Evolutionary conservation across 371 early-diverging fungal genomes (phyloP).

Genomic region (Zopfochytrium polystomum): DNA sequence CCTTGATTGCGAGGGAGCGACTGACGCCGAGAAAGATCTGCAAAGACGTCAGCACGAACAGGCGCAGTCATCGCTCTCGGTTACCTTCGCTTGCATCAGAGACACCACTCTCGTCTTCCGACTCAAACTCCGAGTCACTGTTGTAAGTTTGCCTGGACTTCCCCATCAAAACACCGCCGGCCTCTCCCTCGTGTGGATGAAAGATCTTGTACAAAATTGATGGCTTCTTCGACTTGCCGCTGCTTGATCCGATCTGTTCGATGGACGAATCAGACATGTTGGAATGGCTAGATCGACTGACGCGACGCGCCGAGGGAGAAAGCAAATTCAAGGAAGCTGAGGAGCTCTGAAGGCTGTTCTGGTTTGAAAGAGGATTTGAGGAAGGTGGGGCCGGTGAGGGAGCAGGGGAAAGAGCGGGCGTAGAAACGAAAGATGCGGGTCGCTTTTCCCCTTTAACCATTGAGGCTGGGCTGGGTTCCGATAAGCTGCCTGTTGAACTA

Average conservation of each 20-base stretch:
- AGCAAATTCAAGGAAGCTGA: neutral
- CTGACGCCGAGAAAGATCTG: neutral
- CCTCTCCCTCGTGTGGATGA: slow-evolving; percentile 22
- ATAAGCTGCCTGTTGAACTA: too few relatives aligned
- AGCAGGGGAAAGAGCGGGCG: neutral
- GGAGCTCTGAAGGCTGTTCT: neutral
- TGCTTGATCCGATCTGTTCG: too few relatives aligned
- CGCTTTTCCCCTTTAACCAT: neutral
- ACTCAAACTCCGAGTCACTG: slow-evolving; percentile 30
- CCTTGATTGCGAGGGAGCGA: neutral
- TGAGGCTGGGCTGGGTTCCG: too few relatives aligned
- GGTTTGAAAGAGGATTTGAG: too few relatives aligned
- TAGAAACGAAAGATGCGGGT: neutral
- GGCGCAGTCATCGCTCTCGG: slow-evolving; percentile 1
- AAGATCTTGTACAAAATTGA: slow-evolving; percentile 40
- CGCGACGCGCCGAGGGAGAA: neutral
- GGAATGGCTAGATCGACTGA: neutral
- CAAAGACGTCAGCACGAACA: neutral
- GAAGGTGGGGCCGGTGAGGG: too few relatives aligned
- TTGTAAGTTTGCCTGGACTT: slow-evolving; percentile 27
- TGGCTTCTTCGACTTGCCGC: too few relatives aligned
- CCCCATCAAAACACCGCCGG: slow-evolving; percentile 15
- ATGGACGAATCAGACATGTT: slow-evolving; percentile 1
- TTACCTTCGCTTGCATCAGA: slow-evolving; percentile 19
- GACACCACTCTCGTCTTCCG: slow-evolving; percentile 22